phyloP scores from a whole-genome alignment of 768 basidiomycete genomes.

The Phlebiopsis flavidoalba region DNA sequence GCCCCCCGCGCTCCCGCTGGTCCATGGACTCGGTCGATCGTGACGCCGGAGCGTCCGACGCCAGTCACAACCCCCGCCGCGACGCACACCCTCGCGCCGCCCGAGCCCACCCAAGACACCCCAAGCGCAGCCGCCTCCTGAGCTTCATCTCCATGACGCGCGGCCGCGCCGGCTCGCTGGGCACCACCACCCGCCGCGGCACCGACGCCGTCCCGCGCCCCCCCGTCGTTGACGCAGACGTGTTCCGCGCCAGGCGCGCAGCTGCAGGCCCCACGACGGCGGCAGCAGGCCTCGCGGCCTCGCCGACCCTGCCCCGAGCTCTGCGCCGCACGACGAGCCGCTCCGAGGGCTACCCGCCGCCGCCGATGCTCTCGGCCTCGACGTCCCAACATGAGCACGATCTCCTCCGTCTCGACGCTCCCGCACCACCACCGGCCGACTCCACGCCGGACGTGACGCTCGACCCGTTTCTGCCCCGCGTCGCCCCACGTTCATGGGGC shows the following conservation, averaged over 20 bases:
- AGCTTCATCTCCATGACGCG: slow-evolving; percentile 21
- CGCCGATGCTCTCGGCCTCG: background rate
- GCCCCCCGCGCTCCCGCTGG: slow-evolving; percentile 21
- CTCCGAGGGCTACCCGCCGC: slow-evolving; percentile 5
- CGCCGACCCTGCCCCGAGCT: slow-evolving; percentile 38
- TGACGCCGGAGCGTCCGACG: slow-evolving; percentile 1
- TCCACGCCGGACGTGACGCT: slow-evolving; percentile 11
- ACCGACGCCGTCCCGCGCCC: background rate
- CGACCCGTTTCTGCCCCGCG: slow-evolving; percentile 17
- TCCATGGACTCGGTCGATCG: slow-evolving; percentile 23
- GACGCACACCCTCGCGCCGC: slow-evolving; percentile 6
- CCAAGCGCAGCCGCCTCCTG: slow-evolving; percentile 23
- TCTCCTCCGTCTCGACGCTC: slow-evolving; percentile 17
- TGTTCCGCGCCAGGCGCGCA: background rate
- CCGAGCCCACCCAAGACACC: background rate
- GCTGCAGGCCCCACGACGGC: background rate
- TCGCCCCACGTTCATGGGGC: slow-evolving; percentile 14
- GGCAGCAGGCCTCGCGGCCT: background rate
- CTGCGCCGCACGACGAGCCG: slow-evolving; percentile 79
- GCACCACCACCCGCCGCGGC: slow-evolving; percentile 10
- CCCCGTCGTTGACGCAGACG: background rate
- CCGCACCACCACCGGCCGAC: slow-evolving; percentile 20
- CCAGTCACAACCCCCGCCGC: slow-evolving; percentile 13
- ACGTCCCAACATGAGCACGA: slow-evolving; percentile 14
- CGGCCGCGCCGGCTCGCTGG: slow-evolving; percentile 21